Conservation (phyloP, 2,329 filamentous ascomycete species). For the Cercospora berteroae region DNA sequence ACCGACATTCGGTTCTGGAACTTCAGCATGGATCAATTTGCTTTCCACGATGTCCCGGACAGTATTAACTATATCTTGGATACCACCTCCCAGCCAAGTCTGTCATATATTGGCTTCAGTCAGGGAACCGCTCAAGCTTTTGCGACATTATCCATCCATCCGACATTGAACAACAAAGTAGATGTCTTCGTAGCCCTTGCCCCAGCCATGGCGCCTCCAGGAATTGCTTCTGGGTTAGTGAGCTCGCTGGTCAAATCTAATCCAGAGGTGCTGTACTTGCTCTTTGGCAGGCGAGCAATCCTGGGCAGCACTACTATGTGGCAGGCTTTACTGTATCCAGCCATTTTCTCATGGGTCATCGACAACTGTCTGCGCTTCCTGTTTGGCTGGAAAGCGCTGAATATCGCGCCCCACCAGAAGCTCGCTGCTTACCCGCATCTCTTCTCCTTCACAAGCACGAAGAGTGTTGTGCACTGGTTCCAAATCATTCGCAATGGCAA, state of each 20-base stretch:
- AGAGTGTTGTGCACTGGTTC: constrained; percentile 98
- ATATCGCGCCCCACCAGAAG: constrained; percentile 85
- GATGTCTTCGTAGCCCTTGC: constrained; percentile 95
- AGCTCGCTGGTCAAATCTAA: constrained; percentile 92
- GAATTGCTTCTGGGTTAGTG: constrained; percentile 83
- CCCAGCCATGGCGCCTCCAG: constrained; percentile 93
- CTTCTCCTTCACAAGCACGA: constrained; percentile 95
- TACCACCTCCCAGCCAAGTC: constrained; percentile 74
- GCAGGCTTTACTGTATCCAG: constrained; percentile 93
- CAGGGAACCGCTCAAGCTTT: constrained; percentile 97
- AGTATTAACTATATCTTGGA: constrained; percentile 88
- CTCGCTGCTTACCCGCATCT: constrained; percentile 92
- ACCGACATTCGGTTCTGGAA: constrained; percentile 83
- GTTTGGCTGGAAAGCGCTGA: constrained; percentile 83
- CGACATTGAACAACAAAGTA: constrained; percentile 84
- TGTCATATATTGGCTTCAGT: constrained; percentile 96
- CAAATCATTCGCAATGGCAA: constrained; percentile 95
- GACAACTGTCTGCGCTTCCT: constrained; percentile 78
- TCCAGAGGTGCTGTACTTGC: constrained; percentile 84
- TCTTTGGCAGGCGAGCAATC: constrained; percentile 89
- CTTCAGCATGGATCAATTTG: constrained; percentile 98
- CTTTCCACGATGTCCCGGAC: constrained; percentile 94
- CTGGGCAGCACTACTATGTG: constrained; percentile 93
- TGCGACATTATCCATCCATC: constrained; percentile 87
- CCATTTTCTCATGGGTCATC: constrained; percentile 84